Conservation (phyloP, 768 basidiomycete species). For the Auricularia sp. region DNA sequence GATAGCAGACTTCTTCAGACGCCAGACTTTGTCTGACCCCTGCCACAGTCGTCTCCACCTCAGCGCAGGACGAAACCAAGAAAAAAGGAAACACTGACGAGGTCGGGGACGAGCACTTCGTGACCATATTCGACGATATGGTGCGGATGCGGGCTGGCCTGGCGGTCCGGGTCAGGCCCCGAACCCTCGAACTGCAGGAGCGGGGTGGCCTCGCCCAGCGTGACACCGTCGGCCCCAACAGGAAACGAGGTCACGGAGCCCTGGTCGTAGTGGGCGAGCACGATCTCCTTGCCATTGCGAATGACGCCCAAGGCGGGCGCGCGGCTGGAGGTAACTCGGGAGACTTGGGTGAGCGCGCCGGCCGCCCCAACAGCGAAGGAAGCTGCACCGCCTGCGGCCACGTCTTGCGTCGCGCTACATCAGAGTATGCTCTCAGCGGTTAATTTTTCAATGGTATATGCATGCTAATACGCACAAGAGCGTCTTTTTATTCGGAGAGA, state of each 20-base stretch:
- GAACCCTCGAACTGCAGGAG: neutral
- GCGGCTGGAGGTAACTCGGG: neutral
- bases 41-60: neutral
- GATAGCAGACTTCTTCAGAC: slow-evolving; percentile 4
- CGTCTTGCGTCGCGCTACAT: neutral
- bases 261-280: neutral
- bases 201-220: neutral
- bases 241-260: neutral
- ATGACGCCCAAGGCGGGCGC: neutral
- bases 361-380: neutral
- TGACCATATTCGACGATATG: slow-evolving; percentile 4
- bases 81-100: neutral
- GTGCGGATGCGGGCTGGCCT: slow-evolving; percentile 10
- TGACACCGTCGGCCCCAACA: neutral
- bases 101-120: slow-evolving; percentile 6
- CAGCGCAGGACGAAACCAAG: neutral
- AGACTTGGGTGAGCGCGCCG: slow-evolving; percentile 1
- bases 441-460: neutral
- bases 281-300: neutral
- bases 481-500: neutral
- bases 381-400: slow-evolving; percentile 3
- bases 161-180: slow-evolving; percentile 1
- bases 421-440: neutral
- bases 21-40: slow-evolving; percentile 13
- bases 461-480: neutral